phyloP scores from a whole-genome alignment of 2,329 filamentous ascomycete genomes.

The Pestalotiopsis sp. region DNA sequence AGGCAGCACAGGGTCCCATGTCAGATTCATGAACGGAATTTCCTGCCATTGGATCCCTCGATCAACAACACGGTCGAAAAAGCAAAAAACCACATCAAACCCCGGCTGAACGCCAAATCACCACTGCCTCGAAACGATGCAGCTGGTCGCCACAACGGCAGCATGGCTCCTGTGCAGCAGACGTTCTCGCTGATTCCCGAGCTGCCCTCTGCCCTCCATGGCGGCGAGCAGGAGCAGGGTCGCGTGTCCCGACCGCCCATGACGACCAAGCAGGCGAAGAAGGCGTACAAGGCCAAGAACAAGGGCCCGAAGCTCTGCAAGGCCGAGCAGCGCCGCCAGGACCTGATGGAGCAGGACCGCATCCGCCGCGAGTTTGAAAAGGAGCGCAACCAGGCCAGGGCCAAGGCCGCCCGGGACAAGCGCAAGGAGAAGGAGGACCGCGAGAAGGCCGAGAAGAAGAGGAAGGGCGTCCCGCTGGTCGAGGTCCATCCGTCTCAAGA shows the following conservation, averaged over 20 bases:
- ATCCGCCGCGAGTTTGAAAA: constrained; percentile 55
- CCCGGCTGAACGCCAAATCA: not conserved
- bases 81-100: not conserved
- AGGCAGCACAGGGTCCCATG: not conserved
- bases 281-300: constrained; percentile 56
- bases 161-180: constrained; percentile 39
- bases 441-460: constrained; percentile 52
- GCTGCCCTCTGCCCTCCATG: constrained; percentile 27
- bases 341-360: constrained; percentile 54
- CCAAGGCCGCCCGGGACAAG: constrained; percentile 53
- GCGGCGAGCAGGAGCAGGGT: constrained; percentile 17
- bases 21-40: not conserved
- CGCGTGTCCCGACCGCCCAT: constrained; percentile 40
- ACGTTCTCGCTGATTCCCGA: constrained; percentile 39
- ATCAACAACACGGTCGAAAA: not conserved
- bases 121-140: not conserved
- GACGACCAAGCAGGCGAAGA: constrained; percentile 56
- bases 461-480: constrained; percentile 56
- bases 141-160: not conserved
- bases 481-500: constrained; percentile 59
- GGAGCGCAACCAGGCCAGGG: constrained; percentile 50
- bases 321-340: constrained; percentile 43
- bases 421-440: constrained; percentile 57
- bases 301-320: constrained; percentile 53
- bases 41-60: not conserved